Base-by-base conservation (phyloP, 306 rosid genomes). In the Elaeagnus macrophylla region DNA sequence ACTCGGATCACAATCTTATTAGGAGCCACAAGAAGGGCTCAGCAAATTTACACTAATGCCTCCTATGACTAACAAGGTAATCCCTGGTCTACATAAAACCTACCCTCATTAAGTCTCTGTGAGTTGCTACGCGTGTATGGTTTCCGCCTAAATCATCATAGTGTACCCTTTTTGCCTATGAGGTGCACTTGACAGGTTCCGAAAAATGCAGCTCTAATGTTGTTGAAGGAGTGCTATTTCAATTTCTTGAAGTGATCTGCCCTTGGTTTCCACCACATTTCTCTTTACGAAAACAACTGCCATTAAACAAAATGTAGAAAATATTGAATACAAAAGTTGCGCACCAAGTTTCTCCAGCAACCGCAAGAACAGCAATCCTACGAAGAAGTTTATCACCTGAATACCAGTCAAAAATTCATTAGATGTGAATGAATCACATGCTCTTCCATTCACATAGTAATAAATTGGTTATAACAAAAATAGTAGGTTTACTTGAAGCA, bases 191-290 rank as follows among this genome's bases (percentile, higher is more conserved):
- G 20, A n/a, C 12, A 46, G 15, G 25, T 18, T 44, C 12, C 47
- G 17, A 9, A 37, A 13, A 36, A 74, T 65, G 47, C 46, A 19
- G 36, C 57, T 59, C 72, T 82, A 84, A 50, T 91, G 85, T 61
- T 82, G 93, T 7, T 94, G 83, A 63, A 91, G 96, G 67, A 91
- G 96, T 3, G 97, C 96, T 39, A 91, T 91, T 80, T 91, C 97
- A 56, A 91, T 91, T 67, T 91, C 97, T 57, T 91, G 96, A 71
- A 91, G 97, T 7, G 97, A 80, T 72, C 79, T 91, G 46, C 97
- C 97, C 73, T 91, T 91, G 60, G 97, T 91, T 80, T 91, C 97
- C 44, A 91, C 75, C 65, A 91, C 96, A 64, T 86, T 78, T 67
- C 82, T 79, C 73, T 80, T 91, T 18, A 91, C 96, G 54, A 91